These are phyloP conservation scores for Alternaria rosae DNA, from an alignment of 2,329 filamentous ascomycete genomes.

Conservation along the genomic window DNA sequence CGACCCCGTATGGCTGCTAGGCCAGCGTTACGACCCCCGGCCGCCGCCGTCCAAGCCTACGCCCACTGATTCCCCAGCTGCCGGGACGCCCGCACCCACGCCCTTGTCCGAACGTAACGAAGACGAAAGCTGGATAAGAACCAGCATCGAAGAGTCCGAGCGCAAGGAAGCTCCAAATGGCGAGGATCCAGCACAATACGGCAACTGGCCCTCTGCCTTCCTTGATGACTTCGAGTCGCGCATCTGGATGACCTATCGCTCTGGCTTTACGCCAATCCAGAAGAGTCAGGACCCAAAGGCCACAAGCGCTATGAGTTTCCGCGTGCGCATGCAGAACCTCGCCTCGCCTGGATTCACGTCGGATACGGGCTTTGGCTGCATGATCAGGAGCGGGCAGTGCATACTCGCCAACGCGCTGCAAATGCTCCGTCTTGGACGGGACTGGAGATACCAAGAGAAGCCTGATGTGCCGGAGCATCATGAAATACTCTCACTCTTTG, in stretches of 20 bases:
- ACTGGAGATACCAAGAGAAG: slow-evolving; percentile 74
- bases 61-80: slow-evolving; percentile 24
- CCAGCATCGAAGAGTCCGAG: slow-evolving; percentile 71
- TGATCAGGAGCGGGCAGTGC: slow-evolving; percentile 96
- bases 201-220: slow-evolving; percentile 84
- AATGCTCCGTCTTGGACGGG: slow-evolving; percentile 78
- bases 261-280: slow-evolving; percentile 81
- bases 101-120: slow-evolving; percentile 39
- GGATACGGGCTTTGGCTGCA: slow-evolving; percentile 97
- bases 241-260: slow-evolving; percentile 97
- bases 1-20: slow-evolving; percentile 84
- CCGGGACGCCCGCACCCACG: slow-evolving; percentile 31
- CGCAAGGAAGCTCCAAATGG: slow-evolving; percentile 64
- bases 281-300: slow-evolving; percentile 79
- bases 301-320: slow-evolving; percentile 74
- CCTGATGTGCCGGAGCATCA: slow-evolving; percentile 65
- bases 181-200: slow-evolving; percentile 48
- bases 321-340: slow-evolving; percentile 84
- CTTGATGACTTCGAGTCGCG: slow-evolving; percentile 91
- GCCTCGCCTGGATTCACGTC: slow-evolving; percentile 86
- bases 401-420: slow-evolving; percentile 86
- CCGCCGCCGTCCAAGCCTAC: slow-evolving; percentile 34
- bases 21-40: slow-evolving; percentile 61
- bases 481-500: slow-evolving; percentile 79
- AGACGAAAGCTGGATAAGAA: slow-evolving; percentile 67